These are phyloP conservation scores for Candida freyschussii DNA, from an alignment of 1,139 yeast species.

Conservation along the genomic window DNA sequence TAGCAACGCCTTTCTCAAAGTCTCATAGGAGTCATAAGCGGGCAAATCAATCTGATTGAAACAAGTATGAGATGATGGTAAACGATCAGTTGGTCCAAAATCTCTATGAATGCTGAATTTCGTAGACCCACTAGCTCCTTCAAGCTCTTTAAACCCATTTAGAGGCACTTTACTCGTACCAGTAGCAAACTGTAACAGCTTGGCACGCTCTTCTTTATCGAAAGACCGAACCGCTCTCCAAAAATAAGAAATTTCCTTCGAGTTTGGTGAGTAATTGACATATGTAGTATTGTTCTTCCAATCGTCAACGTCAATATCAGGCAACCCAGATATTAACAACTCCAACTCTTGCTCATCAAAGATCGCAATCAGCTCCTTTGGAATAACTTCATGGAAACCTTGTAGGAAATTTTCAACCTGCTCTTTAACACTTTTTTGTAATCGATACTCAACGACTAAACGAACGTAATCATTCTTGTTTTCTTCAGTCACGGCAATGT, in stretches of 20 bases:
- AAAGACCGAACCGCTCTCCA: slow-evolving; percentile 98
- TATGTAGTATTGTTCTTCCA: slow-evolving; percentile 88
- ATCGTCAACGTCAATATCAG: slow-evolving; percentile 92
- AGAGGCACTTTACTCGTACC: slow-evolving; percentile 97
- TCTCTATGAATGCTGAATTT: slow-evolving; percentile 90
- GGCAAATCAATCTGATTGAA: slow-evolving; percentile 94
- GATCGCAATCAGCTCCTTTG: slow-evolving; percentile 79
- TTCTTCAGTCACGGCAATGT: slow-evolving; percentile 82
- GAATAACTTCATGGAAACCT: slow-evolving; percentile 90
- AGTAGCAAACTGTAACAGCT: slow-evolving; percentile 89
- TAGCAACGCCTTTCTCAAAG: slow-evolving; percentile 72
- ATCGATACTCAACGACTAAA: slow-evolving; percentile 78
- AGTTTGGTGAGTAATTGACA: slow-evolving; percentile 77
- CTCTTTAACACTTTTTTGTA: slow-evolving; percentile 78
- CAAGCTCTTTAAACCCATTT: slow-evolving; percentile 85
- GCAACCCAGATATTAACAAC: slow-evolving; percentile 86
- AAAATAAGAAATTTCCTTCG: slow-evolving; percentile 92
- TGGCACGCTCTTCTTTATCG: slow-evolving; percentile 92
- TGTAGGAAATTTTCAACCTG: slow-evolving; percentile 82
- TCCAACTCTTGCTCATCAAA: slow-evolving; percentile 97
- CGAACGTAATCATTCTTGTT: slow-evolving; percentile 89
- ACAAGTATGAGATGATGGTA: slow-evolving; percentile 96
- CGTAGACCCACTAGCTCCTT: slow-evolving; percentile 83
- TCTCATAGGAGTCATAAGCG: slow-evolving; percentile 84
- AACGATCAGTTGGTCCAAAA: slow-evolving; percentile 77